Percentiles rank a stretch among this genome's conserved stretches.
Evolutionary conservation across 495 filamentous ascomycete genomes (phyloP).

Genomic region (Penicillium nucicola): DNA sequence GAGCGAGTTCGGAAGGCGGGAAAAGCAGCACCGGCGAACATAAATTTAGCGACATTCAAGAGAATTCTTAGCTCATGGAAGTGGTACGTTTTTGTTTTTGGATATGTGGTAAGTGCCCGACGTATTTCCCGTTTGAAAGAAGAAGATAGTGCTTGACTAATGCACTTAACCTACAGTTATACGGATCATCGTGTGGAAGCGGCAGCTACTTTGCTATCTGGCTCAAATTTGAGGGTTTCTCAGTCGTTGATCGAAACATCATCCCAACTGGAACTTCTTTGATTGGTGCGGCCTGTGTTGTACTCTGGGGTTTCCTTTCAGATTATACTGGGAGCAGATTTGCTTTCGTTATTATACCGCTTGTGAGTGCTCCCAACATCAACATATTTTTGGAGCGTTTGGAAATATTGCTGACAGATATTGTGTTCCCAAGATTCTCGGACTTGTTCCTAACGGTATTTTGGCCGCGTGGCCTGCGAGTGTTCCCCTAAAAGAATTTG

Average conservation of each 20-base stretch:
- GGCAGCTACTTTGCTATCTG: slow-evolving; percentile 19
- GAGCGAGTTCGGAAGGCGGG: slow-evolving; percentile 20
- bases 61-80: slow-evolving; percentile 12
- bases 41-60: slow-evolving; percentile 13
- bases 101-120: slow-evolving; percentile 12
- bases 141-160: too few species aligned
- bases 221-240: slow-evolving; percentile 20
- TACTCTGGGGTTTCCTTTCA: slow-evolving; percentile 18
- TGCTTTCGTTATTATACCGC: slow-evolving; percentile 10
- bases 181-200: slow-evolving; percentile 17
- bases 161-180: slow-evolving; percentile 6
- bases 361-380: neutral
- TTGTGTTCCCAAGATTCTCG: neutral
- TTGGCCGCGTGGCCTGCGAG: slow-evolving; percentile 20
- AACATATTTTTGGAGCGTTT: too few species aligned
- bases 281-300: slow-evolving; percentile 11
- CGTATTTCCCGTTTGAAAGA: neutral
- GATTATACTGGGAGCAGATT: slow-evolving; percentile 19
- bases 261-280: slow-evolving; percentile 14
- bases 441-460: slow-evolving; percentile 30
- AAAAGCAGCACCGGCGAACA: slow-evolving; percentile 27
- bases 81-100: slow-evolving; percentile 20
- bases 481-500: slow-evolving; percentile 16
- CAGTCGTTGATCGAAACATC: slow-evolving; percentile 17
- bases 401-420: neutral